Base-by-base conservation (phyloP, 441 rosid genomes). In the Eruca vesicaria region DNA sequence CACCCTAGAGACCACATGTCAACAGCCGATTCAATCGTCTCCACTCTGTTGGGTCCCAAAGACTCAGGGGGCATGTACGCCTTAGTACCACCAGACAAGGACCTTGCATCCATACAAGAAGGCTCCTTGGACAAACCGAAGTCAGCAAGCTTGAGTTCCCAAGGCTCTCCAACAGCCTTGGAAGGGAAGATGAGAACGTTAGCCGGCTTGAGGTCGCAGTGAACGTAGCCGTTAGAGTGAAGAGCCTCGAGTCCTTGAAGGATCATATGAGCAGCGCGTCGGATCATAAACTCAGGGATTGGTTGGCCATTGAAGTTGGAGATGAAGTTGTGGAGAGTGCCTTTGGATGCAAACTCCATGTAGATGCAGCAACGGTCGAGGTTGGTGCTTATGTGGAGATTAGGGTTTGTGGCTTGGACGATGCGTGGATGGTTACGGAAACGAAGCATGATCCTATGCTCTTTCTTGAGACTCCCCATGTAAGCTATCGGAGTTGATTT, bases 201-300 rank as follows among this genome's bases (percentile, higher is more conserved):
- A 3, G 55, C 66, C 9, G 78, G 71, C 52, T 74, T 74, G 31
- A 74, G 35, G 20, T 74, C 78, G 18, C 78, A 67, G 18, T 74
- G 73, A n/a, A 74, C 73, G 23, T 66, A 74, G 5, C 62, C 78
- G 2, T 21, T 14, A 1, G 41, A 20, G 52, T 74, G 78, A 33
- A 74, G 58, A n/a, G 38, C 50, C 6, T 36, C 23, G 7, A 74
- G 63, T 15, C 78, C 78, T 60, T 45, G 71, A 19, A 74, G 16
- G 8, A 67, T 43, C 72, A 66, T 58, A 5, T 19, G 50, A 9
- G 67, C 21, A 16, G 48, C 63, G 0, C 21, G 26, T 45, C 18
- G 7, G 28, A 67, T 35, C 33, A 41, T 35, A 11, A 9, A 12
- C 31, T 74, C 73, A 14, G 72, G 50, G 41, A 74, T 33, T 9